Conservation (phyloP, 805 yeast genomes). For the Candida boidinii region DNA sequence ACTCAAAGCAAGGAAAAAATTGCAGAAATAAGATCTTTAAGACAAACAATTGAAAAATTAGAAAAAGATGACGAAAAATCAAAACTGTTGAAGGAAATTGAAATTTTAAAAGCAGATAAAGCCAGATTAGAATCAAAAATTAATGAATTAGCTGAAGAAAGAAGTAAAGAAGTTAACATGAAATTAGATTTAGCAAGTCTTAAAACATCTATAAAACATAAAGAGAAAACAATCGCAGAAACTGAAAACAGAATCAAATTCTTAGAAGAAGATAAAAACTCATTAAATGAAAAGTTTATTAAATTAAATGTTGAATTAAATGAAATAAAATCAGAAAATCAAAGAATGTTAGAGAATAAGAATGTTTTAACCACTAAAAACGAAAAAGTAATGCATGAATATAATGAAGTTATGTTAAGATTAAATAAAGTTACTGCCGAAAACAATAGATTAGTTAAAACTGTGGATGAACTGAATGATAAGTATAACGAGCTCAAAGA, state of each 20-base stretch:
- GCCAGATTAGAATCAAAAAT: conserved; percentile 13
- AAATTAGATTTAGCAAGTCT: conserved; percentile 41
- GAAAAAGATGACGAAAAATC: conserved; percentile 14
- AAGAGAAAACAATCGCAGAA: conserved; percentile 33
- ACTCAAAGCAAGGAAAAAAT: conserved; percentile 9
- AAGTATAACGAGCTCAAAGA: conserved; percentile 29
- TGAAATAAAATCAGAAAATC: conserved; percentile 30
- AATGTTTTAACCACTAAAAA: conserved; percentile 32
- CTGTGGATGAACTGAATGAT: conserved; percentile 30
- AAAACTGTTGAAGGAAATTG: conserved; percentile 21
- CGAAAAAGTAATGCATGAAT: conserved; percentile 26
- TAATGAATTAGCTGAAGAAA: conserved; percentile 32
- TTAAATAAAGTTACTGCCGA: conserved; percentile 33
- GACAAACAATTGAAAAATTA: conserved; percentile 9
- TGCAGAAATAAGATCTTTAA: conserved; percentile 12
- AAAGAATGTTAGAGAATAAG: conserved; percentile 28
- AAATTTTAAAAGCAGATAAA: conserved; percentile 28
- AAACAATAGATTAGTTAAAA: conserved; percentile 30
- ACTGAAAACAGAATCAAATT: conserved; percentile 26
- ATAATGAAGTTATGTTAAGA: conserved; percentile 26
- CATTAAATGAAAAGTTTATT: conserved; percentile 28
- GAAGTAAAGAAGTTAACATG: conserved; percentile 32
- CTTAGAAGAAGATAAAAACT: conserved; percentile 30
- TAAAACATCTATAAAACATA: conserved; percentile 34
- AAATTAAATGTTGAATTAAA: conserved; percentile 32